Base-by-base conservation (phyloP, 108 stramenopile species). In the Conticribra weissflogii region DNA sequence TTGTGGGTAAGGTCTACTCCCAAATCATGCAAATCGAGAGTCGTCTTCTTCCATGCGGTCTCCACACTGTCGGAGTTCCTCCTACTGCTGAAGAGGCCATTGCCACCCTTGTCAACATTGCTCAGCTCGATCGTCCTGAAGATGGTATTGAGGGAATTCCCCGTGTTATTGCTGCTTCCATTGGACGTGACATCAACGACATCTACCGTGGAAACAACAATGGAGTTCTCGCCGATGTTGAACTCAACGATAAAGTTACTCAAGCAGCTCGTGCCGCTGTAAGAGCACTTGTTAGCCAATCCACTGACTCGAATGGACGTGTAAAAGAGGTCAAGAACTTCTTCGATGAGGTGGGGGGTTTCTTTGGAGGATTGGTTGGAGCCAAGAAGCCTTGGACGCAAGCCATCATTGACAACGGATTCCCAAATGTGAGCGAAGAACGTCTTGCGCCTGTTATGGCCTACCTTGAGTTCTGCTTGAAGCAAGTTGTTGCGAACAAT, bases 11-110 rank as follows among this genome's bases (percentile, higher is more conserved):
- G 67, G 91, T 97, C 27, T 97, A 97, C 79, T 62, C 88, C 17
- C 89, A 94, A 50, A 95, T 98, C 67, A 98, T 98, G 97, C 96
- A 98, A 69, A 98, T 98, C 66, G 97, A 98, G 77, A 88, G 86
- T 55, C 96, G 97, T 63, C 88, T 98, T n/a, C 86, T 97, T 19
- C 97, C 97, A 17, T 96, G 96, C 66, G 97, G 97, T 28, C 85
- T 97, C 32, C 97, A 97, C 81, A 97, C 97, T 33, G 95, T 97
- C 36, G 97, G 97, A 55, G 96, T 96, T 12, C 97, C 97, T 21
- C 97, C 97, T 56, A 91, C 94, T 54, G 95, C 97, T 16, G 92
- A 96, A 48, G 97, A 97, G 81, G 93, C 97, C 15, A 75, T 97
- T 54, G 97, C 97, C 30, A 97, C 97, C 31, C 87, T 97, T 54